Evolutionary conservation across 306 rosid genomes (phyloP).

Genomic region (Vachellia pachyceras): DNA sequence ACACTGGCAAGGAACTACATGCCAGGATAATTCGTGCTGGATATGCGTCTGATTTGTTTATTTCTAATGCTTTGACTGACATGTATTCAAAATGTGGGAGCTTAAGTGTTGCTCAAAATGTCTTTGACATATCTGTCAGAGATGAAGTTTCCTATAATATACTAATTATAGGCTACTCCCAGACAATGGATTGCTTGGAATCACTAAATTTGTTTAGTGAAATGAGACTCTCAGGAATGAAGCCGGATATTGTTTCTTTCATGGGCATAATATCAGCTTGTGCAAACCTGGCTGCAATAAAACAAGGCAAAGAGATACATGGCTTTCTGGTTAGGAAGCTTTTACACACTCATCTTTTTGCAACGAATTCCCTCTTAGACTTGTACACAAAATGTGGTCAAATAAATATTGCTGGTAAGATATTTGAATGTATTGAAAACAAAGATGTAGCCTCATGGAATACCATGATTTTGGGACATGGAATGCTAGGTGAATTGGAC

Average conservation of each 20-base stretch:
- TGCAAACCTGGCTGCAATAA: constrained; percentile 70
- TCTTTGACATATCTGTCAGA: constrained; percentile 64
- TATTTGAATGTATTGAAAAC: constrained; percentile 62
- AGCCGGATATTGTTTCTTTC: constrained; percentile 72
- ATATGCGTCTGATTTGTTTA: constrained; percentile 60
- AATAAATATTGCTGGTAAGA: constrained; percentile 69
- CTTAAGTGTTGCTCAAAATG: constrained; percentile 66
- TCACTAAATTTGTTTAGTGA: constrained; percentile 74
- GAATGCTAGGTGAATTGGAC: constrained; percentile 80
- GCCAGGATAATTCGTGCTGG: constrained; percentile 62
- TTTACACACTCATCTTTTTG: constrained; percentile 65
- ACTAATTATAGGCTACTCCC: constrained; percentile 78
- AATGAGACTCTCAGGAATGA: constrained; percentile 64
- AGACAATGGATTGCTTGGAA: constrained; percentile 59
- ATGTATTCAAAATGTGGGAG: constrained; percentile 79
- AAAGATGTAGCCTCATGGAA: constrained; percentile 92
- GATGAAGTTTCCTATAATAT: constrained; percentile 80
- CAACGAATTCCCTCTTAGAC: constrained; percentile 79
- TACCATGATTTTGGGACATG: constrained; percentile 92
- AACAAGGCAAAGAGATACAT: constrained; percentile 86
- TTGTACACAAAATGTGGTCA: constrained; percentile 84
- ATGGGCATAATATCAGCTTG: constrained; percentile 85
- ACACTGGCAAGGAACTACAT: constrained; percentile 79
- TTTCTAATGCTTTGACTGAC: constrained; percentile 84
- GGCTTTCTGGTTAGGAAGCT: constrained; percentile 61